Conservation (phyloP, 164 flowering plant genomes). For the Piper longum region DNA sequence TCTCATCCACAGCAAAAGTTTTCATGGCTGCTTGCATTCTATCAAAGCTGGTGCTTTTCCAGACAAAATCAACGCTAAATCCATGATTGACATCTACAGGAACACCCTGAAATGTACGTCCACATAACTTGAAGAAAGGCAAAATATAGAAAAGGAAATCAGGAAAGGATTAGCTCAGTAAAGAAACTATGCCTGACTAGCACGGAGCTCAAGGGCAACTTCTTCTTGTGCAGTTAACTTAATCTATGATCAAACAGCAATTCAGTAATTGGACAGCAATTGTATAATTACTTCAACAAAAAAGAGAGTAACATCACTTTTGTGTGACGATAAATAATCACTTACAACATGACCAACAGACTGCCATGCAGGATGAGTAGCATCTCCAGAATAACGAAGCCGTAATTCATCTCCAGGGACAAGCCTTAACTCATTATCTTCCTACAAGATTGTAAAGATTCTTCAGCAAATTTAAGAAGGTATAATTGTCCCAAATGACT, state of each 20-base stretch:
- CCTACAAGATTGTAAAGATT: slow-evolving; percentile 28
- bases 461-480: not conserved
- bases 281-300: not conserved
- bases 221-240: slow-evolving; percentile 99
- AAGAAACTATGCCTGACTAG: slow-evolving; percentile 59
- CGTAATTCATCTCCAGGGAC: slow-evolving; percentile 98
- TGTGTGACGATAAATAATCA: not conserved
- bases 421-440: slow-evolving; percentile 94
- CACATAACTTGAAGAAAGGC: not conserved
- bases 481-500: not conserved
- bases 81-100: slow-evolving; percentile 97
- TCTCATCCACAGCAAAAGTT: slow-evolving; percentile 97
- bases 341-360: slow-evolving; percentile 99
- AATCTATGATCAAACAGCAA: slow-evolving; percentile 25
- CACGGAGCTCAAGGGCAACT: slow-evolving; percentile 98
- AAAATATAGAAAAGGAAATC: not conserved
- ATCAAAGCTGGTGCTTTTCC: slow-evolving; percentile 99
- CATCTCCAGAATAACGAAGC: slow-evolving; percentile 92
- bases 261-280: not conserved
- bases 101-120: slow-evolving; percentile 50
- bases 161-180: not conserved
- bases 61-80: slow-evolving; percentile 97
- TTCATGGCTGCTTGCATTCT: slow-evolving; percentile 99
- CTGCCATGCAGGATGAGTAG: slow-evolving; percentile 94
- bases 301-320: not conserved